Evolutionary conservation across 805 yeast species (phyloP).

Genomic region (Lipomyces yamanashiensis): DNA sequence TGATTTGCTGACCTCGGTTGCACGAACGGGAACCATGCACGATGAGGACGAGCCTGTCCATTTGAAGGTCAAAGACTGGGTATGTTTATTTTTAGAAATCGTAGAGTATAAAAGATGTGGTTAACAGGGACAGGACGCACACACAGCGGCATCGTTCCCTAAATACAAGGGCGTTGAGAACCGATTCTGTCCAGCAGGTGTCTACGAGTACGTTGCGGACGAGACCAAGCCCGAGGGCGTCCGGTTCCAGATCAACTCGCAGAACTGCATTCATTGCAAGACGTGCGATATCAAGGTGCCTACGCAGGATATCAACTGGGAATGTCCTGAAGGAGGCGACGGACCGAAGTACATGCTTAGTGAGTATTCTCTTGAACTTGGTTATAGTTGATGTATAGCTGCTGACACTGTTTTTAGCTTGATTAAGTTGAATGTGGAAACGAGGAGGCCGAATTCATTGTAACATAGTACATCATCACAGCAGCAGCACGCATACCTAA

Average conservation of each 20-base stretch:
- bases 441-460: no score
- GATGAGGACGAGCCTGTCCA: slow-evolving; percentile 94
- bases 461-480: no score
- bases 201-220: slow-evolving; percentile 87
- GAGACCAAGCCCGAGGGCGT: slow-evolving; percentile 63
- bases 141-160: slow-evolving; percentile 72
- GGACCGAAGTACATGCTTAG: slow-evolving; percentile 78
- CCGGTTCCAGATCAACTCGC: slow-evolving; percentile 89
- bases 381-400: no score
- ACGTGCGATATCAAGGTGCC: slow-evolving; percentile 94
- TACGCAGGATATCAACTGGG: slow-evolving; percentile 91
- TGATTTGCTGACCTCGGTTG: slow-evolving; percentile 91
- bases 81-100: not conserved
- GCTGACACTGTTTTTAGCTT: no score
- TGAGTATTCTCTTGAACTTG: not conserved
- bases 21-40: slow-evolving; percentile 95
- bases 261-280: slow-evolving; percentile 97
- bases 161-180: slow-evolving; percentile 85
- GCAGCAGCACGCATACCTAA: no score
- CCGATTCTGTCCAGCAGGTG: slow-evolving; percentile 98
- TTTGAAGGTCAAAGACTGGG: slow-evolving; percentile 56
- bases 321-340: slow-evolving; percentile 98
- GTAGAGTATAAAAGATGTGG: not conserved
- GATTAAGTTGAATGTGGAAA: no score
- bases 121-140: slow-evolving; percentile 49